Base-by-base conservation (phyloP, 139 green algal genomes). In the Chlorella sp. region DNA sequence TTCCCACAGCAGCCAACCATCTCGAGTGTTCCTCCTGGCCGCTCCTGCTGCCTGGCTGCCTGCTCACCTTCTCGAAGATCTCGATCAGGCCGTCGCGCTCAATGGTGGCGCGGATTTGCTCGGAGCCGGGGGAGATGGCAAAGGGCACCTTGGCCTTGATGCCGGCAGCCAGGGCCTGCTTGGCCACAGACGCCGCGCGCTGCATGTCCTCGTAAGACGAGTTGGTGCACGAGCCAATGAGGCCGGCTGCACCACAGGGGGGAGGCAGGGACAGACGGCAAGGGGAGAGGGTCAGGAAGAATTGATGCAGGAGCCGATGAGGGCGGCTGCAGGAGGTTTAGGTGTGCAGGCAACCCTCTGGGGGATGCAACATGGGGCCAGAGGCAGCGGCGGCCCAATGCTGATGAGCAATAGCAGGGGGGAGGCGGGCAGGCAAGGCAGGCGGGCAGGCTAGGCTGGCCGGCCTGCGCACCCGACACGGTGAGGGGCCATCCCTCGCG, bases 211-310 rank as follows among this genome's bases (percentile, higher is more conserved):
- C 97, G 90, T 99, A 99, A 0, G 92, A 96, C 21, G 90, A 96
- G 96, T 99, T 99, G 88, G 97, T 99, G 95, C 97, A 99, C 61
- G 92, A 96, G 89, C 97, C 97, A 61, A 99, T 99, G 19, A 99
- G 94, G 87, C 96, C 96, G 60, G 97, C 97, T 91, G 95, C 96
- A 4, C 2, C 2, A 28, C 12, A n/a, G 57, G 2, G 32, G 57
- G 57, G 34, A 11, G 48, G 80, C 7, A 48, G 0, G 24, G 40
- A 26, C 3, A 28, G 19, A 57, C 60, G 18, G 60, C 60, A 18
- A 68, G 18, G 60, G 15, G 60, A 68, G 60, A 18, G 15, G 18
- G 60, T 68, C 18, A 18, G 18, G 60, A 68, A 68, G 60, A 14
- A 68, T 68, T 18, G 88, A 97, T 99, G 95, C 97, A 99, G 66